A percentile compares a stretch with the other conserved stretches of the same genome.
These are phyloP conservation scores for Psilocybe mexicana DNA, from an alignment of 1,284 basidiomycete species.

Conservation along the genomic window DNA sequence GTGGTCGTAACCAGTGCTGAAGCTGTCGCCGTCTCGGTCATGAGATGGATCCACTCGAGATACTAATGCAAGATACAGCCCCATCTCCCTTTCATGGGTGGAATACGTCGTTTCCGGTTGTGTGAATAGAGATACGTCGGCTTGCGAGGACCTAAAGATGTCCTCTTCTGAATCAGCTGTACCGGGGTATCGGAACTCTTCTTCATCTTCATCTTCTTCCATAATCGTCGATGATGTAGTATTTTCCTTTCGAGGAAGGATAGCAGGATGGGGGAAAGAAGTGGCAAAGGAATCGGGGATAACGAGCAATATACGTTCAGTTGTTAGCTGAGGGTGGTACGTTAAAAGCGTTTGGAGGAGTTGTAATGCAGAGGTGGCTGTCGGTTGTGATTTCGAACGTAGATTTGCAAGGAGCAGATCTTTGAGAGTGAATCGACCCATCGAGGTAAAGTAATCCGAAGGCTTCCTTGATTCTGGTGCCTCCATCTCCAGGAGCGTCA, in stretches of 20 bases:
- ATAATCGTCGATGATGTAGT: slow-evolving; percentile 16
- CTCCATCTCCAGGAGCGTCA: slow-evolving; percentile 83
- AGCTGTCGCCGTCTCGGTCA: slow-evolving; percentile 68
- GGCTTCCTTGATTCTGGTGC: slow-evolving; percentile 66
- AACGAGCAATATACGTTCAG: slow-evolving; percentile 68
- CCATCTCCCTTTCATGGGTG: slow-evolving; percentile 82
- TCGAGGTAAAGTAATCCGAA: slow-evolving; percentile 82
- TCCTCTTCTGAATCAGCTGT: slow-evolving; percentile 34
- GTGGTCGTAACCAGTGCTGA: slow-evolving; percentile 84
- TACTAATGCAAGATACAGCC: slow-evolving; percentile 78
- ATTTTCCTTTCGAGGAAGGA: slow-evolving; percentile 22
- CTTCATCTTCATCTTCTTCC: slow-evolving; percentile 56
- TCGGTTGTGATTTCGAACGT: slow-evolving; percentile 61
- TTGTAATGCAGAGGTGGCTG: slow-evolving; percentile 76
- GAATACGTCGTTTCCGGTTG: slow-evolving; percentile 72
- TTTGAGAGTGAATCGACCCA: slow-evolving; percentile 87
- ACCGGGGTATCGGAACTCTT: slow-evolving; percentile 67
- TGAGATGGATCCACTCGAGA: slow-evolving; percentile 79
- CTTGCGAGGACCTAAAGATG: slow-evolving; percentile 15
- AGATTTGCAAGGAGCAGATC: slow-evolving; percentile 84
- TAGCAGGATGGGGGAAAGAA: slow-evolving; percentile 64
- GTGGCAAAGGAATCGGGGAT: slow-evolving; percentile 73
- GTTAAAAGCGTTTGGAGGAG: slow-evolving; percentile 76
- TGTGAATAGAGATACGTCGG: slow-evolving; percentile 40
- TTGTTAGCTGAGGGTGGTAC: slow-evolving; percentile 67